phyloP scores from a whole-genome alignment of 495 filamentous ascomycete genomes.

The Rhypophila decipiens region DNA sequence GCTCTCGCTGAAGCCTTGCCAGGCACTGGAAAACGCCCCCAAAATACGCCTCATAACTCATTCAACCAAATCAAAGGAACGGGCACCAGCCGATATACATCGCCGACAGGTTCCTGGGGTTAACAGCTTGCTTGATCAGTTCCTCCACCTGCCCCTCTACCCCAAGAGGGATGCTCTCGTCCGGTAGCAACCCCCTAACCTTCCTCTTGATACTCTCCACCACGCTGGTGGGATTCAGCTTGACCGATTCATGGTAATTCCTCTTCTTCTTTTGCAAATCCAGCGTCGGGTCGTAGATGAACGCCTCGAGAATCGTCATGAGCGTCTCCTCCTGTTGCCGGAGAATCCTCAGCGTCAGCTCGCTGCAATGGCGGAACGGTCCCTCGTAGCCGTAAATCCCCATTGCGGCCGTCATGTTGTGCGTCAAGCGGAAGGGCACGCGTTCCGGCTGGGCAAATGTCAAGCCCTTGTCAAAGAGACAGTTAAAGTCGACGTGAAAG shows the following conservation, averaged over 20 bases:
- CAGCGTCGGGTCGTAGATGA: slow-evolving; percentile 91
- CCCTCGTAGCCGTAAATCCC: slow-evolving; percentile 89
- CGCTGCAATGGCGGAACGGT: slow-evolving; percentile 83
- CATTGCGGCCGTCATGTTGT: slow-evolving; percentile 97
- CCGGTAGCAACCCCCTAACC: slow-evolving; percentile 72
- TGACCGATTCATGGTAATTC: slow-evolving; percentile 57
- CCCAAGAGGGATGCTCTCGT: slow-evolving; percentile 82
- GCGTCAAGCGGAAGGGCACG: slow-evolving; percentile 96
- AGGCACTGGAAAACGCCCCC: too few species aligned
- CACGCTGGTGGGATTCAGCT: slow-evolving; percentile 82
- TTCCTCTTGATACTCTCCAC: slow-evolving; percentile 84
- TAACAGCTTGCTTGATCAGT: slow-evolving; percentile 75
- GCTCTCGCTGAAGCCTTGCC: too few species aligned
- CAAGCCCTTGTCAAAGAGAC: slow-evolving; percentile 96
- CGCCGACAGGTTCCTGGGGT: slow-evolving; percentile 64
- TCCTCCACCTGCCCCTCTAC: slow-evolving; percentile 96
- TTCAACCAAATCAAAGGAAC: slow-evolving; percentile 63
- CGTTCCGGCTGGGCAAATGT: slow-evolving; percentile 92
- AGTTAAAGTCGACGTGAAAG: slow-evolving; percentile 99
- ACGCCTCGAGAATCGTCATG: slow-evolving; percentile 94
- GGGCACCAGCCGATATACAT: slow-evolving; percentile 99
- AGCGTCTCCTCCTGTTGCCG: slow-evolving; percentile 89
- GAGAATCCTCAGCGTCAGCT: slow-evolving; percentile 77
- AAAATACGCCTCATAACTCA: too few species aligned
- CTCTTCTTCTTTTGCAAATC: slow-evolving; percentile 79